A percentile compares a stretch with the other conserved stretches of the same genome.
phyloP scores from a whole-genome alignment of 176 grass and related monocot species.

The Eragrostis curvula region DNA sequence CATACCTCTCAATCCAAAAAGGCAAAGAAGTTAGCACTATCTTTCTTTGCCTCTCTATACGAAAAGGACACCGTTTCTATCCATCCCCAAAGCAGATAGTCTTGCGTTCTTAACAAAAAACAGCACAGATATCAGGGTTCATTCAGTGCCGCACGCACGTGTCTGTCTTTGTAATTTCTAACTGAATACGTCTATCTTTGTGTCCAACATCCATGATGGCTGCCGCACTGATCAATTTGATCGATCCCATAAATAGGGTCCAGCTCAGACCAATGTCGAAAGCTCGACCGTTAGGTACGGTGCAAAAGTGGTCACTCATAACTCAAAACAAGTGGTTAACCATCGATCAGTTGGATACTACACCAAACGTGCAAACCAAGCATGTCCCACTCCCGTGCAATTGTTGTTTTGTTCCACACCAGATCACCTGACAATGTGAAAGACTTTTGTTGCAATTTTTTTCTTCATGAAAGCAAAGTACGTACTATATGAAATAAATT shows the following conservation, averaged over 20 bases:
- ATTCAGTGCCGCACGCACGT: background rate
- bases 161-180: slow-evolving; percentile 15
- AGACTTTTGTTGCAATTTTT: background rate
- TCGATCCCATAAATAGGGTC: background rate
- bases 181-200: background rate
- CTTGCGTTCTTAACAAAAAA: background rate
- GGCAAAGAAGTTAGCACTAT: background rate
- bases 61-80: background rate
- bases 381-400: slow-evolving; percentile 10
- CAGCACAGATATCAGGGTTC: background rate
- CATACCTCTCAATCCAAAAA: too few species aligned
- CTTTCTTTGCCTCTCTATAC: background rate
- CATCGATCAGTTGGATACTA: background rate
- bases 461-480: too few species aligned
- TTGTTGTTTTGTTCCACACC: background rate
- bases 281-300: background rate
- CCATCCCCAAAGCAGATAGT: background rate
- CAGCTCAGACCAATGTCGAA: background rate
- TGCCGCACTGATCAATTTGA: background rate
- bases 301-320: background rate
- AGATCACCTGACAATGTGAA: slow-evolving; percentile 5
- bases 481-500: too few species aligned
- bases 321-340: background rate
- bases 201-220: slow-evolving; percentile 2
- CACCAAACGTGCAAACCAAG: slow-evolving; percentile 19